phyloP scores from a whole-genome alignment of 768 basidiomycete species.

The Coprinopsis marcescibilis region DNA sequence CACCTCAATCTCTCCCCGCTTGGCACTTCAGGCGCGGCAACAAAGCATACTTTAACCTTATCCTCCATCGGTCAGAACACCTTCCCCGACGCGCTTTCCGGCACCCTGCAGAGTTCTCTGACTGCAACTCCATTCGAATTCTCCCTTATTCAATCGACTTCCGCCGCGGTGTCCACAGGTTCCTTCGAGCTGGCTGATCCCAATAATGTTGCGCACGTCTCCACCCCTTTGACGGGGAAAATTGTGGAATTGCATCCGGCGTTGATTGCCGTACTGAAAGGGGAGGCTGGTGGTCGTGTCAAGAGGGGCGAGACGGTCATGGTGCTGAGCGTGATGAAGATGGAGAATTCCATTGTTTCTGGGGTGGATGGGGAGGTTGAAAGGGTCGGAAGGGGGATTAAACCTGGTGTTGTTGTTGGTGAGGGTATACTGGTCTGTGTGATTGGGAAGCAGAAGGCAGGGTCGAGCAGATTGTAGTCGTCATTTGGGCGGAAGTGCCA shows the following conservation, averaged over 20 bases:
- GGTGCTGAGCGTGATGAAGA: constrained; percentile 36
- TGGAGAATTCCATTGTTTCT: constrained; percentile 29
- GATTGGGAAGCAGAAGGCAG: constrained; percentile 3
- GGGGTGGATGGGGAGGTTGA: constrained; percentile 25
- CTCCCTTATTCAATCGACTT: constrained; percentile 26
- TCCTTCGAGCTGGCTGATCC: constrained; percentile 31
- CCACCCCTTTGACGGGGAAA: constrained; percentile 31
- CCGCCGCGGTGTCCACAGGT: constrained; percentile 20
- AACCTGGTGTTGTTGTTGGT: constrained; percentile 25
- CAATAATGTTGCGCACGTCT: constrained; percentile 24
- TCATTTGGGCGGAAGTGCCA: too few relatives aligned
- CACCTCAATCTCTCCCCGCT: constrained; percentile 20
- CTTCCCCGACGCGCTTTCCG: constrained; percentile 30
- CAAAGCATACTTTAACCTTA: constrained; percentile 27
- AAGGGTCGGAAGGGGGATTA: constrained; percentile 27
- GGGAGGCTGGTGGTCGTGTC: constrained; percentile 11
- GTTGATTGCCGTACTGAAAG: constrained; percentile 11
- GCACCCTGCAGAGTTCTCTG: constrained; percentile 28
- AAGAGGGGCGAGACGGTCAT: constrained; percentile 29
- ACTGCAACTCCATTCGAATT: constrained; percentile 24
- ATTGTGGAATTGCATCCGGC: constrained; percentile 30
- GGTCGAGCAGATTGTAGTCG: not conserved
- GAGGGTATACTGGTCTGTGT: constrained; percentile 32
- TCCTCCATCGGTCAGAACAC: constrained; percentile 28
- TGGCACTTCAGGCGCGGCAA: constrained; percentile 1